A percentile compares a stretch with the other conserved stretches of the same genome.
phyloP scores from a whole-genome alignment of 805 yeast species.

The Saccharomyces paradoxus region DNA sequence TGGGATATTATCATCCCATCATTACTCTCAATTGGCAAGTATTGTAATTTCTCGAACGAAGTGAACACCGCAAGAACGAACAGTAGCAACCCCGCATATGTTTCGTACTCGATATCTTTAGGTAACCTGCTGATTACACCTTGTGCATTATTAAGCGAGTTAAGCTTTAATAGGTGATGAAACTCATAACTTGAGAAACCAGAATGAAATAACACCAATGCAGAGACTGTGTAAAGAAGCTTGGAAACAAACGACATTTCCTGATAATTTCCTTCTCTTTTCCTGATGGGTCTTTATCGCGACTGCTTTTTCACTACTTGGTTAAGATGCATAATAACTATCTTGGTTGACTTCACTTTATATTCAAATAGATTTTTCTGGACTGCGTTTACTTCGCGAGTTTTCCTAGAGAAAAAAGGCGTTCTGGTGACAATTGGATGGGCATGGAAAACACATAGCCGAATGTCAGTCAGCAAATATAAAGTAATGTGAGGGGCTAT shows the following conservation, averaged over 20 bases:
- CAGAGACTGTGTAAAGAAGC: slow-evolving; percentile 5
- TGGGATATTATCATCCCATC: slow-evolving; percentile 9
- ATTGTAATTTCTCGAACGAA: slow-evolving; percentile 20
- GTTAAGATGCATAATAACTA: slow-evolving; percentile 1
- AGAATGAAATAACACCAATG: slow-evolving; percentile 18
- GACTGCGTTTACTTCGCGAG: not conserved
- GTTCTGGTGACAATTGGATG: not conserved
- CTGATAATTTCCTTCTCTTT: not conserved
- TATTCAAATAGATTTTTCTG: not conserved
- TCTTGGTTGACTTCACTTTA: not conserved
- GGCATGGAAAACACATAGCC: not conserved
- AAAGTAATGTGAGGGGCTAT: not conserved
- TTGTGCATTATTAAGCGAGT: slow-evolving; percentile 4
- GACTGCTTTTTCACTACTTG: not conserved
- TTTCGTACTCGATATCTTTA: slow-evolving; percentile 25
- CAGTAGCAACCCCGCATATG: slow-evolving; percentile 16
- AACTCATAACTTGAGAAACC: slow-evolving; percentile 31
- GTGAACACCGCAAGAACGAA: slow-evolving; percentile 19
- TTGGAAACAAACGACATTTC: slow-evolving; percentile 7
- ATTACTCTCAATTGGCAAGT: slow-evolving; percentile 15
- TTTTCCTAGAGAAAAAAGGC: not conserved
- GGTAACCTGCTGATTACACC: slow-evolving; percentile 12
- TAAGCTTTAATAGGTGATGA: slow-evolving; percentile 19
- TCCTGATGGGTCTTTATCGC: not conserved
- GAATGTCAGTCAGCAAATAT: not conserved